Evolutionary conservation across 2,329 filamentous ascomycete species (phyloP).

Genomic region (Diaporthe helianthi): DNA sequence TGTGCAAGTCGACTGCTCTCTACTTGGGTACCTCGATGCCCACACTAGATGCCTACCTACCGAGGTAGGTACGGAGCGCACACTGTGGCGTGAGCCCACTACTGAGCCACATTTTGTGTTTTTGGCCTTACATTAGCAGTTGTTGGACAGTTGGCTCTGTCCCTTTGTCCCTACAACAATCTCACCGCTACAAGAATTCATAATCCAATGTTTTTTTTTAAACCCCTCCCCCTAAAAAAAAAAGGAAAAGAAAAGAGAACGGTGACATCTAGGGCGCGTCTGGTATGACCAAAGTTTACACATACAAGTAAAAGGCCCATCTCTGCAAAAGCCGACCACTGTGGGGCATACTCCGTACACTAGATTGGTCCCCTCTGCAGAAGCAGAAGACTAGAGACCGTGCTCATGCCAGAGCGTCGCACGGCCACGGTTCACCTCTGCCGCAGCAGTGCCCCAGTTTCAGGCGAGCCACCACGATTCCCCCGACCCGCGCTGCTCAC

Average conservation of each 20-base stretch:
- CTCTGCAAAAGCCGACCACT: slow-evolving; percentile 3
- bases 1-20: no score
- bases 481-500: slow-evolving; percentile 14
- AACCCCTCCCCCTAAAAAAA: no score
- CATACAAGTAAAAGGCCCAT: not conserved
- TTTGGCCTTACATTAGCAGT: not conserved
- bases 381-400: slow-evolving; percentile 9
- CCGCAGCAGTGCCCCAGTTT: slow-evolving; percentile 21
- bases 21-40: no score
- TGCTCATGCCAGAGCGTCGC: slow-evolving; percentile 14
- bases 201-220: not conserved
- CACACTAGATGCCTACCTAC: no score
- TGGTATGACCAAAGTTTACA: not conserved
- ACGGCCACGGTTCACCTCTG: slow-evolving; percentile 21
- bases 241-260: no score
- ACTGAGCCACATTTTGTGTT: not conserved
- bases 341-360: no score
- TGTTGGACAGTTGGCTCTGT: not conserved
- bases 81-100: not conserved
- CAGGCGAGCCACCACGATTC: slow-evolving; percentile 23
- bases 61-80: no score
- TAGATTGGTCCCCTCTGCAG: not conserved
- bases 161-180: not conserved
- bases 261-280: not conserved
- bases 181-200: not conserved